Evolutionary conservation across 2,329 filamentous ascomycete genomes (phyloP).

Genomic region (Pseudocercospora fijiensis): DNA sequence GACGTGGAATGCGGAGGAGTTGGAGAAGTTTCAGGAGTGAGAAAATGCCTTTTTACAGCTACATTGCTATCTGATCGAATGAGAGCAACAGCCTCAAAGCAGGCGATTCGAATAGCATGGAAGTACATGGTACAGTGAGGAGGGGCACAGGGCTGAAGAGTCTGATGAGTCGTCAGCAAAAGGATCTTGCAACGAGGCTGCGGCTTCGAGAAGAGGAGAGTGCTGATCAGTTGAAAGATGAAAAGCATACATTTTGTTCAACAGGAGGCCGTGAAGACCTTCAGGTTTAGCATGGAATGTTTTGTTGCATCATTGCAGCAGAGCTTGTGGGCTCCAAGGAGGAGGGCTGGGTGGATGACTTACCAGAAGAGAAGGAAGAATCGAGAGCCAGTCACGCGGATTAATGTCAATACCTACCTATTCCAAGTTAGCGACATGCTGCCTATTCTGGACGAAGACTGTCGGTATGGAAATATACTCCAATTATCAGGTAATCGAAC

Average conservation of each 20-base stretch:
- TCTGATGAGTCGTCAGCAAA: not conserved
- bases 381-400: conserved; percentile 29
- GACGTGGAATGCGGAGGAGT: conserved; percentile 51
- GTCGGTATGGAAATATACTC: not conserved
- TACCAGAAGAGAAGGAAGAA: conserved; percentile 19
- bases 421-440: conserved; percentile 27
- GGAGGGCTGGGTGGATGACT: conserved; percentile 28
- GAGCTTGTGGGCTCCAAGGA: not conserved
- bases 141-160: not conserved
- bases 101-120: not conserved
- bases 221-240: conserved; percentile 73
- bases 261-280: conserved; percentile 58
- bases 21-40: conserved; percentile 36
- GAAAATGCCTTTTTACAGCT: not conserved
- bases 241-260: conserved; percentile 70
- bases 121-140: not conserved
- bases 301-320: conserved; percentile 62
- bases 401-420: conserved; percentile 17
- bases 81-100: not conserved
- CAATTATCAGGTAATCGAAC: conserved; percentile 50
- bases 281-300: conserved; percentile 80
- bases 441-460: not conserved
- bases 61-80: not conserved
- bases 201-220: not conserved
- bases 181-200: not conserved